Conservation (phyloP, 768 basidiomycete genomes). For the Podaxis sp. region DNA sequence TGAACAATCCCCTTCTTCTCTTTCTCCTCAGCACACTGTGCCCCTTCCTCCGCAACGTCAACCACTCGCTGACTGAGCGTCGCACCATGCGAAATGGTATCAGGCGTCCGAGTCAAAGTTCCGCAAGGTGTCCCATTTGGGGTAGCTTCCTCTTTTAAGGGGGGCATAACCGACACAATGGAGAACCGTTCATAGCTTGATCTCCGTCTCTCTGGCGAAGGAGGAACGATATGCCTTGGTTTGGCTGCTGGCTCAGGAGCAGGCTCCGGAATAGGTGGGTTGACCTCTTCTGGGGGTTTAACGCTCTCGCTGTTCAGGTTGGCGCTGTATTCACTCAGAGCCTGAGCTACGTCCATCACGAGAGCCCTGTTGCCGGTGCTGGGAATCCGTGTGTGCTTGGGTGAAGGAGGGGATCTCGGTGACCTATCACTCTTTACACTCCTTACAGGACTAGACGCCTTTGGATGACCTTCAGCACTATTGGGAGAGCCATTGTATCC, state of each 20-base stretch:
- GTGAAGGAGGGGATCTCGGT: conserved; percentile 26
- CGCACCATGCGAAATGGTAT: not conserved
- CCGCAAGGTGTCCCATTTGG: conserved; percentile 50
- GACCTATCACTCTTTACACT: conserved; percentile 17
- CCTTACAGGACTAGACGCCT: conserved; percentile 7
- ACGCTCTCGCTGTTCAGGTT: not conserved
- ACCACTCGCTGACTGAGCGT: not conserved
- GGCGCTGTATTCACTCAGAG: conserved; percentile 33
- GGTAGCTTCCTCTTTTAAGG: conserved; percentile 65
- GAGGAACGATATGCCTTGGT: conserved; percentile 19
- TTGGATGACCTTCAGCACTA: conserved; percentile 3
- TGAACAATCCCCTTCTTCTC: not conserved
- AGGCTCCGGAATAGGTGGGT: conserved; percentile 1
- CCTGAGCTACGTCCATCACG: conserved; percentile 77
- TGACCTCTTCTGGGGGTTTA: conserved; percentile 5
- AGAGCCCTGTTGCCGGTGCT: conserved; percentile 66
- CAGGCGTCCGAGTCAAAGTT: conserved; percentile 38
- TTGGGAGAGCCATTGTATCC: not conserved
- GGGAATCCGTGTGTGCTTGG: conserved; percentile 52
- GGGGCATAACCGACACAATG: conserved; percentile 49
- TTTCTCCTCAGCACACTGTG: not conserved
- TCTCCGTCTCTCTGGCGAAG: conserved; percentile 51
- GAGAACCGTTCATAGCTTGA: conserved; percentile 69
- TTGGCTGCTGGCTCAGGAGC: conserved; percentile 14
- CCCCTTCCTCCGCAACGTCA: not conserved